Percentiles rank a stretch among this genome's conserved stretches.
These are phyloP conservation scores for Bipolaris cookei DNA, from an alignment of 2,329 filamentous ascomycete species.

Conservation along the genomic window DNA sequence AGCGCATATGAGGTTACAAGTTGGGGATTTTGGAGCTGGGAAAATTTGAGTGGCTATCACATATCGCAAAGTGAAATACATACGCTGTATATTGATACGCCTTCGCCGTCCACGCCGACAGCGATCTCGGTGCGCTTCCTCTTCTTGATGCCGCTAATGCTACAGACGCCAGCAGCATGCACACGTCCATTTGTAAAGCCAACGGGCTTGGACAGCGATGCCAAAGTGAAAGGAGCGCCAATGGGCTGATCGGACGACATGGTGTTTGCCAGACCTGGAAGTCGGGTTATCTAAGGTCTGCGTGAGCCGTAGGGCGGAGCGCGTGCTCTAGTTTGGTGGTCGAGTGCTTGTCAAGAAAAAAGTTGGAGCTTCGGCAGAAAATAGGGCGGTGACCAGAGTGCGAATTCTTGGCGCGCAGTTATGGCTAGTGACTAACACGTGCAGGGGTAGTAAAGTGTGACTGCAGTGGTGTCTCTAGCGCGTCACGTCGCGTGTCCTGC, in stretches of 20 bases:
- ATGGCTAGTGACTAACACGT: conserved; percentile 5
- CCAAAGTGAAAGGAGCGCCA: conserved; percentile 51
- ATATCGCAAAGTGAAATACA: conserved; percentile 15
- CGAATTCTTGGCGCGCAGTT: conserved; percentile 22
- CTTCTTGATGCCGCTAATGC: conserved; percentile 62
- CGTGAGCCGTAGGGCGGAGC: conserved; percentile 29
- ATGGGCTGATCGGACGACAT: conserved; percentile 49
- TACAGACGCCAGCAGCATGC: conserved; percentile 57
- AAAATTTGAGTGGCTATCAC: conserved; percentile 16
- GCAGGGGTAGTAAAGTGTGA: conserved; percentile 7
- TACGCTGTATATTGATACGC: conserved; percentile 69
- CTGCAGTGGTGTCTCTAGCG: conserved; percentile 15
- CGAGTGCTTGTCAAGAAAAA: conserved; percentile 31
- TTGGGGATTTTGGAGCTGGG: conserved; percentile 65
- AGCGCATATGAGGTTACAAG: conserved; percentile 67
- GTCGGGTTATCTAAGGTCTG: conserved; percentile 25
- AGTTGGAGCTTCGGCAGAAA: conserved; percentile 31
- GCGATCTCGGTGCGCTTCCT: conserved; percentile 68
- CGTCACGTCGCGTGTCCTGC: conserved; percentile 19
- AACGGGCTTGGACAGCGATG: conserved; percentile 53
- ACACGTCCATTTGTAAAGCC: conserved; percentile 49
- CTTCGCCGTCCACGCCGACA: conserved; percentile 65
- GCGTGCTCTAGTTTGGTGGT: conserved; percentile 19
- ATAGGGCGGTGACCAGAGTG: conserved; percentile 18
- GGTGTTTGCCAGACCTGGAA: conserved; percentile 34